phyloP scores from a whole-genome alignment of 176 grass and related monocot genomes.

The Pontederia crassipes region DNA sequence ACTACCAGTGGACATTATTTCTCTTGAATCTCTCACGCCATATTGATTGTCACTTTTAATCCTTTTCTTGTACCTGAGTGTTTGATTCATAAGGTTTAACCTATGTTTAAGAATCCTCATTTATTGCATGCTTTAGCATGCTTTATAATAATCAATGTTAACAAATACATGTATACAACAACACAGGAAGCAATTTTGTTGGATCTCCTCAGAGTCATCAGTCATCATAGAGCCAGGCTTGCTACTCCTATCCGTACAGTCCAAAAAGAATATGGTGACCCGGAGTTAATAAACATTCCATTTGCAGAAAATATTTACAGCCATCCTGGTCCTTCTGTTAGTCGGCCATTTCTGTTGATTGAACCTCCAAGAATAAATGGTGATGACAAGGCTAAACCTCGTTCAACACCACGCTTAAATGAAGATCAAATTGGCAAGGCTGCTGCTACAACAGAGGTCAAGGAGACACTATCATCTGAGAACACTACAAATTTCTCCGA shows the following conservation, averaged over 20 bases:
- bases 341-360: constrained; percentile 60
- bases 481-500: constrained; percentile 34
- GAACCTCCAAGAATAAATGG: constrained; percentile 59
- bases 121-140: background rate
- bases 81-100: no score
- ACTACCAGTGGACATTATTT: no score
- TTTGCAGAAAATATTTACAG: constrained; percentile 67
- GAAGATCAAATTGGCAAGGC: constrained; percentile 60
- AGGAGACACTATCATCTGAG: constrained; percentile 26
- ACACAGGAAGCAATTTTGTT: constrained; percentile 87
- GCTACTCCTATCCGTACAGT: constrained; percentile 96
- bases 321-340: constrained; percentile 26
- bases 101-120: no score
- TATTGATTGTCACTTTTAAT: no score
- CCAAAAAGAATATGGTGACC: constrained; percentile 90
- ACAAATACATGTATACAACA: constrained; percentile 21
- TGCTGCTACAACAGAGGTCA: constrained; percentile 25
- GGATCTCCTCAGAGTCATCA: constrained; percentile 93
- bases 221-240: constrained; percentile 93
- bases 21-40: no score
- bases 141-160: background rate
- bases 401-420: constrained; percentile 14
- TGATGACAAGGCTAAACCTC: constrained; percentile 47
- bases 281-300: constrained; percentile 83
- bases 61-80: no score